Base-by-base conservation (phyloP, 129 eudicot species). In the Mikania micrantha region DNA sequence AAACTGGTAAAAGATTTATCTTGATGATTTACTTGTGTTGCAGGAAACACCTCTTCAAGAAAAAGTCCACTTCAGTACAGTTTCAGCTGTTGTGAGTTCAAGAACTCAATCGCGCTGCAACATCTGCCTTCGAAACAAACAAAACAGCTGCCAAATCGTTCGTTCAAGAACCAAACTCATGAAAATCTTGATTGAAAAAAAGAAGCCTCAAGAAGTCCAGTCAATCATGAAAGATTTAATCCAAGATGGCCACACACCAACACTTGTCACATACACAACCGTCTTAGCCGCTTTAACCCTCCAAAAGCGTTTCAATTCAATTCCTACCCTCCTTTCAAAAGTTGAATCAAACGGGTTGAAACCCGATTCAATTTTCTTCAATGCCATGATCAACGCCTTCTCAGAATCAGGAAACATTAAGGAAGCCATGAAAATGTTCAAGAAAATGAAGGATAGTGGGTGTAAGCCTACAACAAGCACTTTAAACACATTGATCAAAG, bases 181-280 rank as follows among this genome's bases (percentile, higher is more conserved):
- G 99, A 93, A 81, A 27, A 72, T 69, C 61, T 79, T 93, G 76
- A 80, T 88, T 16, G 94, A 85, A 67, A 88, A 54, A 63, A 70
- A 81, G 61, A 89, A 83, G 62, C 88, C 96, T 15, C 92, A 82
- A 19, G 96, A 93, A 81, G 92, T 77, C 47, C 83, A 82, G 27
- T 61, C 84, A 34, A 73, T 93, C 59, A 86, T 93, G 78, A 81
- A 81, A 78, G 86, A 75, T 77, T 71, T 93, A 69, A 83, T 73
- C 7, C 90, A 89, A 66, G 96, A 88, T n/a, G 96, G 99, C 34
- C 96, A 93, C 80, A 81, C 78, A 60, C 99, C 96, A 25, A 86
- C 86, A 70, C 95, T 93, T 34, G 88, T 89, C 66, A 93, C 99
- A 48, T 89, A 93, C 82, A 93, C 96, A 19, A 86, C 91, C 49